A percentile compares a stretch with the other conserved stretches of the same genome.
Conservation (phyloP, 495 filamentous ascomycete genomes). For the Talaromyces nanjingensis region DNA sequence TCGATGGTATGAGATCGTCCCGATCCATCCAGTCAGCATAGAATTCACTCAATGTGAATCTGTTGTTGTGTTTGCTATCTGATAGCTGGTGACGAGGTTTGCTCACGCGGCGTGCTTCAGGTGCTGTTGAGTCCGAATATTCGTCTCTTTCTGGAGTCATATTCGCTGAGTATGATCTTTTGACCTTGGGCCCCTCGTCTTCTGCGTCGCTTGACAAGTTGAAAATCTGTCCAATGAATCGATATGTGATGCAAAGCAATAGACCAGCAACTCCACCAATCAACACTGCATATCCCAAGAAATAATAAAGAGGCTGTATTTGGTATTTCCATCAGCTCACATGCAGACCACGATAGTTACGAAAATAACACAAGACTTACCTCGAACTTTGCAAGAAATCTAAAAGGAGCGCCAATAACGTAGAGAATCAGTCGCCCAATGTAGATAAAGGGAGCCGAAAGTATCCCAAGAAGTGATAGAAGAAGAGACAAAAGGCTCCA, state of each 20-base stretch:
- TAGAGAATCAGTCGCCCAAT: constrained; percentile 29
- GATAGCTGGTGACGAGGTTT: constrained; percentile 10
- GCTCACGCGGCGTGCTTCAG: background rate
- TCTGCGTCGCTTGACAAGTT: background rate
- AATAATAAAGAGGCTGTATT: constrained; percentile 57
- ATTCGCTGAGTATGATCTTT: background rate
- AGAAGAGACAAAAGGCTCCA: constrained; percentile 17
- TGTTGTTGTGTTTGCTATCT: constrained; percentile 17
- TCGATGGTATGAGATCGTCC: constrained; percentile 16
- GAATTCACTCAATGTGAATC: constrained; percentile 14
- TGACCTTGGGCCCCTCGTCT: constrained; percentile 3
- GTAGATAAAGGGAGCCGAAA: constrained; percentile 41
- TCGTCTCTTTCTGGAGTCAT: background rate
- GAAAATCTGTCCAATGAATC: constrained; percentile 10
- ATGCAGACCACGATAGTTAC: background rate
- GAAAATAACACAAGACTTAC: constrained; percentile 31
- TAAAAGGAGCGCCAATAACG: constrained; percentile 30
- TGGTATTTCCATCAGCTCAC: constrained; percentile 12
- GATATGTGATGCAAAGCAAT: constrained; percentile 34
- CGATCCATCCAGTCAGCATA: constrained; percentile 31
- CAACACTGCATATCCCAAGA: constrained; percentile 51
- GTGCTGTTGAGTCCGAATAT: constrained; percentile 7
- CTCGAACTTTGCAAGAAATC: constrained; percentile 54
- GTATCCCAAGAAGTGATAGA: constrained; percentile 19
- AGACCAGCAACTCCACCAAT: constrained; percentile 48